Conservation (phyloP, 2,329 filamentous ascomycete genomes). For the Colletotrichum filicis region DNA sequence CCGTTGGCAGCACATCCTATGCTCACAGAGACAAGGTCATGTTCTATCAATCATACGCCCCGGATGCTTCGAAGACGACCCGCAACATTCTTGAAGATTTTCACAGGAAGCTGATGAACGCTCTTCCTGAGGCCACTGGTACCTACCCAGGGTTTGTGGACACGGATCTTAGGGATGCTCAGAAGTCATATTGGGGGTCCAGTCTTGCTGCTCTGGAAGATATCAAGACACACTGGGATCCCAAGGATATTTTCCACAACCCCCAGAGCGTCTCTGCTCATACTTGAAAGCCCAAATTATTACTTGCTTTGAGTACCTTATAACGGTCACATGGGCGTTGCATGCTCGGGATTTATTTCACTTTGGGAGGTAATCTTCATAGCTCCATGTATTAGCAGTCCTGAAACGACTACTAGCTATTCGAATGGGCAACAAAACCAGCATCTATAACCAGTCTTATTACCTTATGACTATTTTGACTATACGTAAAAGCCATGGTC, state of each 20-base stretch:
- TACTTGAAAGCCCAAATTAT: not conserved
- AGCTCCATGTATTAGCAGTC: too few species aligned
- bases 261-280: conserved; percentile 59
- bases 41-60: conserved; percentile 65
- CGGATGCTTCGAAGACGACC: conserved; percentile 52
- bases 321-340: too few species aligned
- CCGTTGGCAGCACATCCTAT: conserved; percentile 63
- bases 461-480: too few species aligned
- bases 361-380: too few species aligned
- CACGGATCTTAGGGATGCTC: conserved; percentile 52
- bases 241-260: conserved; percentile 65
- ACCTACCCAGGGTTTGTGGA: conserved; percentile 75
- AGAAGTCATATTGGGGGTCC: conserved; percentile 64
- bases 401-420: too few species aligned
- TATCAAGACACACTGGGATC: conserved; percentile 64
- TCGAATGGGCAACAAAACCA: too few species aligned
- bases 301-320: too few species aligned
- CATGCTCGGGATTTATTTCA: too few species aligned
- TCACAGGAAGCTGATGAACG: not conserved
- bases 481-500: too few species aligned
- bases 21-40: conserved; percentile 66
- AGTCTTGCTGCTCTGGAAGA: conserved; percentile 57
- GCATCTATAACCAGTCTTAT: too few species aligned
- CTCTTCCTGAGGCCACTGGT: conserved; percentile 39
- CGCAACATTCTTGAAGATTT: not conserved